These are phyloP conservation scores for Oropetium thomaeum DNA, from an alignment of 176 grass and related monocot genomes.

Conservation along the genomic window DNA sequence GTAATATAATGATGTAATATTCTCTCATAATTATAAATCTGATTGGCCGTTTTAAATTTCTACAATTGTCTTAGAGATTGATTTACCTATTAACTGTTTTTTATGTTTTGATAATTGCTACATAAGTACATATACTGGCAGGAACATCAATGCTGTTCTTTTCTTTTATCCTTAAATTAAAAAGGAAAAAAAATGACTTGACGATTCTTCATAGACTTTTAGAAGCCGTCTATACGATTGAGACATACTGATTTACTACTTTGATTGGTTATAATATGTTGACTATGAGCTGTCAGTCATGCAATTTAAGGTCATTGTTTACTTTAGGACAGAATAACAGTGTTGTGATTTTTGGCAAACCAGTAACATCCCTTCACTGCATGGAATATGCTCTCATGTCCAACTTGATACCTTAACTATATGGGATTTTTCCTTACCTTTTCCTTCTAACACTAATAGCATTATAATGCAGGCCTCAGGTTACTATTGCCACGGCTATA, in stretches of 20 bases:
- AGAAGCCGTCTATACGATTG: background rate
- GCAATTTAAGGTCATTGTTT: background rate
- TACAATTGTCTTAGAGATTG: background rate
- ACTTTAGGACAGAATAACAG: background rate
- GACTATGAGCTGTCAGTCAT: background rate
- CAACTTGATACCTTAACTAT: constrained; percentile 13
- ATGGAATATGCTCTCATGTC: constrained; percentile 14
- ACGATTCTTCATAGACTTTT: background rate
- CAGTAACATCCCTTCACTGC: background rate
- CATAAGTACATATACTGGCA: background rate
- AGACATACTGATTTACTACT: background rate
- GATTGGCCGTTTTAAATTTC: background rate
- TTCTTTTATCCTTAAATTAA: background rate
- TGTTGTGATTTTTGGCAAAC: constrained; percentile 1
- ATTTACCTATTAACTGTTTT: background rate
- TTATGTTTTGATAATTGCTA: background rate
- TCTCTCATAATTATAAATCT: background rate
- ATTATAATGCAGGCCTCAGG: constrained; percentile 70
- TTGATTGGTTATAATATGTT: background rate
- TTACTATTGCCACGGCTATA: constrained; percentile 93
- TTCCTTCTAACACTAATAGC: background rate
- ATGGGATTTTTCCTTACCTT: background rate
- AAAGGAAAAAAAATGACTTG: background rate
- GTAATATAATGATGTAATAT: background rate
- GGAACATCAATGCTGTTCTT: background rate